Evolutionary conservation across 306 rosid genomes (phyloP).

Genomic region (Cicer pinnatifidum): DNA sequence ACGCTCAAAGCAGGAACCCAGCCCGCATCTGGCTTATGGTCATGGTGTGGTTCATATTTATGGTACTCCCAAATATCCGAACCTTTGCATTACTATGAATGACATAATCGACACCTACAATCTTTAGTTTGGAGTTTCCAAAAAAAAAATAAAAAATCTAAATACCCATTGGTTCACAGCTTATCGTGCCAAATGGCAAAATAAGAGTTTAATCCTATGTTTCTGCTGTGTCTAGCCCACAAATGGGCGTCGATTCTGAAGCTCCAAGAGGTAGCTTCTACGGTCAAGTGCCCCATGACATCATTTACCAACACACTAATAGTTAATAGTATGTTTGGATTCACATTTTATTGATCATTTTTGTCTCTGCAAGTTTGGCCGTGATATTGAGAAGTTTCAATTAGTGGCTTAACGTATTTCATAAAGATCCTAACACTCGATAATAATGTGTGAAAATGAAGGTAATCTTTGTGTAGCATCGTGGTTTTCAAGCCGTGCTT

Average conservation of each 20-base stretch:
- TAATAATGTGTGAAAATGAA: no score
- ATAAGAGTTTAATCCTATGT: not conserved
- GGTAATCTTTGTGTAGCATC: no score
- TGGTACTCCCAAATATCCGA: not conserved
- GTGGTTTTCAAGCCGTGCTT: not conserved
- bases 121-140: not conserved
- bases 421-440: no score
- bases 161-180: not conserved
- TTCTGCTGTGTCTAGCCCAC: not conserved
- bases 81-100: not conserved
- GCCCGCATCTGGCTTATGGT: not conserved
- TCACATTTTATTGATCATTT: no score
- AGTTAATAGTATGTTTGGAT: no score
- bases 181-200: not conserved
- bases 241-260: not conserved
- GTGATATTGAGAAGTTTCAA: no score
- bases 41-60: slow-evolving; percentile 1
- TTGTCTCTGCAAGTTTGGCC: no score
- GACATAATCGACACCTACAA: not conserved
- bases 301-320: not conserved
- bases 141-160: not conserved
- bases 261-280: not conserved
- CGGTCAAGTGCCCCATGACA: not conserved
- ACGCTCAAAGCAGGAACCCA: slow-evolving; percentile 5
- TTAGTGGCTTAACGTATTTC: no score